phyloP scores from a whole-genome alignment of 495 filamentous ascomycete species.

The Penicillium cinerascens region DNA sequence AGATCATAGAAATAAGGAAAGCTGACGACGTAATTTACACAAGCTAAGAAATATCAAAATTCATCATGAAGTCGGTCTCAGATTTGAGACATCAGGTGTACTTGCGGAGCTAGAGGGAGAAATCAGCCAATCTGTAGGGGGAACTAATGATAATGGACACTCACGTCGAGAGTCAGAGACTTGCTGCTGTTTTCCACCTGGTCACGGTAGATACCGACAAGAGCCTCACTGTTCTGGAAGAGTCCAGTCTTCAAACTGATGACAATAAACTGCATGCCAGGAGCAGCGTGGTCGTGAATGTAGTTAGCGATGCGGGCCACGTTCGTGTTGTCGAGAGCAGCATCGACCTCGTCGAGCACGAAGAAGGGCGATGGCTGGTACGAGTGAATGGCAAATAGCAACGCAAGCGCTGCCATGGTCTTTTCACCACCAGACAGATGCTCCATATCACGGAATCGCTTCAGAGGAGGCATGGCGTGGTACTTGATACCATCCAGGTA shows the following conservation, averaged over 20 bases:
- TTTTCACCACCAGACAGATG: constrained; percentile 97
- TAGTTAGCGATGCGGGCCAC: constrained; percentile 93
- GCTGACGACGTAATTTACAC: constrained; percentile 27
- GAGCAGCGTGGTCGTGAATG: constrained; percentile 87
- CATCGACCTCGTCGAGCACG: constrained; percentile 97
- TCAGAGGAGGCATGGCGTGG: constrained; percentile 96
- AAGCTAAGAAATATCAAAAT: constrained; percentile 16
- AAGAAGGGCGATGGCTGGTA: constrained; percentile 96
- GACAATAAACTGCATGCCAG: constrained; percentile 99
- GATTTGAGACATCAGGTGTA: constrained; percentile 33
- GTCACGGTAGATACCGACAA: constrained; percentile 94
- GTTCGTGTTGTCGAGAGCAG: constrained; percentile 94
- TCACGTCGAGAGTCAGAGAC: constrained; percentile 91
- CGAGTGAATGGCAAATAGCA: constrained; percentile 93
- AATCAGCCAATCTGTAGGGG: background rate
- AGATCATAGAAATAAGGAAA: constrained; percentile 6
- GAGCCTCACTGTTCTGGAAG: constrained; percentile 88
- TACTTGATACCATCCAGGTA: constrained; percentile 95
- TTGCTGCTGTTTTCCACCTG: constrained; percentile 86
- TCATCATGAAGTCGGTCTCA: constrained; percentile 18
- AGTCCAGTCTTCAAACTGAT: constrained; percentile 91
- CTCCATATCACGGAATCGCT: constrained; percentile 99
- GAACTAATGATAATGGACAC: constrained; percentile 30
- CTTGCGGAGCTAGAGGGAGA: constrained; percentile 39
- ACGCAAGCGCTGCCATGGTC: constrained; percentile 94